These are phyloP conservation scores for Dictyostelium discoideum DNA, from an alignment of 78 protist genomes.

Conservation along the genomic window dicty_2.7 NC_007089.4:2267501-2268000, in stretches of 20 bases:
- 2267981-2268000: neutral
- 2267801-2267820: neutral
- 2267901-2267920: neutral
- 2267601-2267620: slow-evolving; percentile 9
- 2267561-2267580: neutral
- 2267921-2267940: neutral
- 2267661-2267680: neutral
- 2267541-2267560: slow-evolving; percentile 48
- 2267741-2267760: neutral
- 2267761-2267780: neutral
- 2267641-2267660: neutral
- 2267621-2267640: slow-evolving; percentile 9
- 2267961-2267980: neutral
- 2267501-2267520: slow-evolving; percentile 5
- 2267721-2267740: neutral
- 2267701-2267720: neutral
- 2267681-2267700: neutral
- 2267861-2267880: neutral
- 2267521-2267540: neutral
- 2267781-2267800: neutral
- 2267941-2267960: neutral
- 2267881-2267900: neutral
- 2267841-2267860: neutral
- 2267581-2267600: slow-evolving; percentile 60
- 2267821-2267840: neutral